Evolutionary conservation across 1,139 yeast species (phyloP), one percentile per base, ranked within the genome.

Genomic region (Debaryomycetaceae sp.): DNA sequence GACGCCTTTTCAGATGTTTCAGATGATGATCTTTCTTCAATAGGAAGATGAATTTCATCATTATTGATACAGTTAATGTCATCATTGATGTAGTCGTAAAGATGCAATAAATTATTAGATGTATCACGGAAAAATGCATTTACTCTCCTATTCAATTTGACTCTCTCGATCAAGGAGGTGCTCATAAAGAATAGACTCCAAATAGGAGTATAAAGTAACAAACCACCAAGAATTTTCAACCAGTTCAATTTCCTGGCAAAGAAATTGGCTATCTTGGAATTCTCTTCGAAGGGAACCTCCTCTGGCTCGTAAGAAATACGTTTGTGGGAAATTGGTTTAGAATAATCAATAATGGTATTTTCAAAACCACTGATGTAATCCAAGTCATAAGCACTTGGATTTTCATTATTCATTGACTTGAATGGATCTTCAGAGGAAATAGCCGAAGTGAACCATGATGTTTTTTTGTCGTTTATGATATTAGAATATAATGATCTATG

Each of bases 361-460:
- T 58, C 77, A 51, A 79, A 83, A 6, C 75, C 75, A 1, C 64
- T 57, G 1, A 80, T 52, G 46, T 68, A 81, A 8, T 70, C 67
- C 17, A 81, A 67, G 8, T 58, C 53, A 36, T 73, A 64, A 7
- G 68, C 65, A 28, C 68, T 65, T 16, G 71, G 59, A 38, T 62
- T 58, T 36, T 65, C 65, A 44, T 69, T 67, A 33, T 65, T 52
- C 63, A 67, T 58, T 6, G 73, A 65, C 33, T 62, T 52, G 53
- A 75, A 86, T 1, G 94, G 94, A 53, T 87, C 94, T 16, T 65
- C 63, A 8, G 65, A 54, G 2, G 85, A 76, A 26, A 85, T 83
- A 2, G 86, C 85, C 0, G 95, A 72, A 0, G 95, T 87, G 73
- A 85, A 87, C 83, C 87, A 87, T 24, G 86, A 76, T 5, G 94